These are phyloP conservation scores for Penicillium sclerotiorum DNA, from an alignment of 2,329 filamentous ascomycete genomes.

Conservation along the genomic window DNA sequence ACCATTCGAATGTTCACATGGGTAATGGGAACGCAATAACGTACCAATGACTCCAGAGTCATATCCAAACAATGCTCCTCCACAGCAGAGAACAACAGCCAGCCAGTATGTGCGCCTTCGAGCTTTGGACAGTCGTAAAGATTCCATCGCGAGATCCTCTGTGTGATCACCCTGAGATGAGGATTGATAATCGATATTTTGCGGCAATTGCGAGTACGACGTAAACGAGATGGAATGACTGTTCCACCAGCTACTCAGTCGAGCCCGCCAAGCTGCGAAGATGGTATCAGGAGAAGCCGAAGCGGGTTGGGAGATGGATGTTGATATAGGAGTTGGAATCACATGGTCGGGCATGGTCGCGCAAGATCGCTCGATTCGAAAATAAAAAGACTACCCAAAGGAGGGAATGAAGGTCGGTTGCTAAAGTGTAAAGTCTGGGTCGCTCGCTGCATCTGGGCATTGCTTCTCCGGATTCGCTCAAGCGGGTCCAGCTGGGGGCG, in stretches of 20 bases:
- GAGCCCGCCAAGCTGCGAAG: conserved; percentile 8
- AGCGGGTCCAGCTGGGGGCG: conserved; percentile 2
- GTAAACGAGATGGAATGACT: background rate
- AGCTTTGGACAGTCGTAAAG: conserved; percentile 29
- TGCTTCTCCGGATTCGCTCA: conserved; percentile 7
- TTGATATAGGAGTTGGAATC: conserved; percentile 14
- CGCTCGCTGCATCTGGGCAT: background rate
- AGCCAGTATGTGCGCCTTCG: conserved; percentile 56
- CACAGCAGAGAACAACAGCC: conserved; percentile 55
- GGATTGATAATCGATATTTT: conserved; percentile 10
- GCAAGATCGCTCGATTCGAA: background rate
- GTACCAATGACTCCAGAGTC: conserved; percentile 49
- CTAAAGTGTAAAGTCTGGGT: conserved; percentile 7
- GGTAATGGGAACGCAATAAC: background rate
- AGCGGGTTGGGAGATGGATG: conserved; percentile 2
- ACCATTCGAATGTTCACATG: background rate
- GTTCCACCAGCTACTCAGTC: conserved; percentile 18
- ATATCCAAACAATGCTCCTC: conserved; percentile 50
- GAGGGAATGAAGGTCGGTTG: background rate
- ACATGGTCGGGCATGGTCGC: conserved; percentile 17
- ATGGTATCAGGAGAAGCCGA: conserved; percentile 15
- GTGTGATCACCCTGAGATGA: conserved; percentile 6
- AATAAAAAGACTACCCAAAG: background rate
- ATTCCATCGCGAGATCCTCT: conserved; percentile 11
- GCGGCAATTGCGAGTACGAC: conserved; percentile 21